Evolutionary conservation across 805 yeast species (phyloP), one percentile per base, ranked within the genome.

Genomic region (Hyphopichia homilentoma): DNA sequence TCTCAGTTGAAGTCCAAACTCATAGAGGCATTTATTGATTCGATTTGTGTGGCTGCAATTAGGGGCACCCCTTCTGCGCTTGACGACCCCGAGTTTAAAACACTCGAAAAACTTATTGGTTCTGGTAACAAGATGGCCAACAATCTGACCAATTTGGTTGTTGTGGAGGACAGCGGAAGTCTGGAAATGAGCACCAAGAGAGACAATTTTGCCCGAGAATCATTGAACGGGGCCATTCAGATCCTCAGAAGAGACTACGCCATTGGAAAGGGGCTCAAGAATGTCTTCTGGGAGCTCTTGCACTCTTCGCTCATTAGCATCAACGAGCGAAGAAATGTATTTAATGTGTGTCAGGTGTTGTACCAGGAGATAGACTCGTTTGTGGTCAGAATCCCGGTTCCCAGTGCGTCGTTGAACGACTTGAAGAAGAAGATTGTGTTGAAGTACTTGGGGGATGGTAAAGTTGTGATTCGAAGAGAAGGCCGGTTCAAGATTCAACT

Each of bases 41-140:
- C 81, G 1, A 59, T 90, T 6, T 81, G 93, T 19, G 57, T 67
- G 27, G 78, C 86, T 6, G 94, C 90, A 1, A 55, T 79, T 7
- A 65, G 74, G 28, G 87, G 89, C 0, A 70, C 71, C 2, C 69
- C 77, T 1, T 70, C 77, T 1, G 65, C 66, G 11, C 51, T 79
- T 13, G 85, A 82, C 40, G 87, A 82, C 49, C 78, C 77, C 22
- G 93, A 84, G 44, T 70, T 81, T 45, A 57, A 60, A 11, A 56
- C 66, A 3, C 41, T 61, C 25, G 52, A 63, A 32, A 57, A 54
- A 28, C 30, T 47, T 7, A 33, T 47, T 3, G 58, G 48, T 18
- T 15, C 32, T 5, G 38, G 41, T 35, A 45, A 59, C 1, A 51
- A 44, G 31, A 32, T 35, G 21, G 44, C 33, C 12, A 27, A 25